These are phyloP conservation scores for Saitozyma sp. DNA, from an alignment of 768 basidiomycete species.

Conservation along the genomic window DNA sequence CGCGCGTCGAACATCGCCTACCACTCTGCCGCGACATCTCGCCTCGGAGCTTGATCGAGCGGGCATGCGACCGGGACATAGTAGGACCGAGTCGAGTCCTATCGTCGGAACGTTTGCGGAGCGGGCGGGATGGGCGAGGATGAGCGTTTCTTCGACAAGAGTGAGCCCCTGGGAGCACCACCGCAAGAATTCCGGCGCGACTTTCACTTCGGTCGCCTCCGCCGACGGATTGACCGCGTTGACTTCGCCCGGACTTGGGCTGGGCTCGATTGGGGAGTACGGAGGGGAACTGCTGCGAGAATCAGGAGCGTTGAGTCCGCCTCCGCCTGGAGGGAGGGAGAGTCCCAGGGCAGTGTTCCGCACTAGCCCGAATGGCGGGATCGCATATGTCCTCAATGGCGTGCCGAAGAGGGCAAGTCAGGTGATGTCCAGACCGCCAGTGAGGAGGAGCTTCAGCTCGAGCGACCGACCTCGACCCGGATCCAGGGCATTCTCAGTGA, in stretches of 20 bases:
- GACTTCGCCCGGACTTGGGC: slow-evolving; percentile 38
- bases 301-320: slow-evolving; percentile 23
- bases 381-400: slow-evolving; percentile 45
- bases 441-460: slow-evolving; percentile 32
- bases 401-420: slow-evolving; percentile 34
- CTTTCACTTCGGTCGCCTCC: slow-evolving; percentile 30
- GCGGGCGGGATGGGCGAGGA: slow-evolving; percentile 21
- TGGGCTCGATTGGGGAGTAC: slow-evolving; percentile 44
- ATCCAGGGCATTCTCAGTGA: too few relatives aligned
- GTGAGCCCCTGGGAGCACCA: slow-evolving; percentile 40
- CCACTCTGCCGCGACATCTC: slow-evolving; percentile 16
- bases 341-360: slow-evolving; percentile 32
- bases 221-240: slow-evolving; percentile 19
- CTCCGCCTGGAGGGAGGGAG: slow-evolving; percentile 18
- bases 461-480: not conserved
- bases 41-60: slow-evolving; percentile 25
- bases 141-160: slow-evolving; percentile 21
- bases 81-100: slow-evolving; percentile 40
- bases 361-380: slow-evolving; percentile 38
- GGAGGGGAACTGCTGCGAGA: slow-evolving; percentile 23
- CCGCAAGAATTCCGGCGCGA: slow-evolving; percentile 37
- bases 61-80: slow-evolving; percentile 17
- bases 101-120: slow-evolving; percentile 16
- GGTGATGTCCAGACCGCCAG: slow-evolving; percentile 15
- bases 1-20: slow-evolving; percentile 27